phyloP scores from a whole-genome alignment of 345 rosid genomes.

The Citrus unshiu region DNA sequence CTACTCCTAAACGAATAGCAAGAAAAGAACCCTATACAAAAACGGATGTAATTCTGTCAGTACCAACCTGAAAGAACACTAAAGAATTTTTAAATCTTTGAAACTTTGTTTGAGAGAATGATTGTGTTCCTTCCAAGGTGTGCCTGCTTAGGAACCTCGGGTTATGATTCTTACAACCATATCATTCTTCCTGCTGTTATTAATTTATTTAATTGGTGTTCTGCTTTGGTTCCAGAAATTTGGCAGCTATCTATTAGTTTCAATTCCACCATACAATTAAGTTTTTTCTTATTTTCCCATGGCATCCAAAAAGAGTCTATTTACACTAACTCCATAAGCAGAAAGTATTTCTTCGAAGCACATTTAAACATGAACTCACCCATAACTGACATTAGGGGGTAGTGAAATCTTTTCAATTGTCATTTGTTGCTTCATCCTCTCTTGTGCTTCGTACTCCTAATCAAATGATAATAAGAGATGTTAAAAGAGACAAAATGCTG shows the following conservation, averaged over 20 bases:
- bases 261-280: neutral
- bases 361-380: slow-evolving; percentile 37
- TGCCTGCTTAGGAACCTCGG: neutral
- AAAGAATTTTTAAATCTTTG: neutral
- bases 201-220: neutral
- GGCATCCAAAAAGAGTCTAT: neutral
- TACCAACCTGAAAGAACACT: neutral
- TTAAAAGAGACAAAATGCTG: neutral
- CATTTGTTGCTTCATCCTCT: slow-evolving; percentile 66
- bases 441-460: slow-evolving; percentile 81
- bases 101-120: neutral
- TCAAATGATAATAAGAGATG: neutral
- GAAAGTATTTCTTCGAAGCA: neutral
- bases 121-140: neutral
- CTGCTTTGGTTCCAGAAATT: neutral
- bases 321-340: neutral
- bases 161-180: neutral
- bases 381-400: slow-evolving; percentile 62
- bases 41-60: neutral
- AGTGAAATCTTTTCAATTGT: slow-evolving; percentile 57
- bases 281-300: neutral
- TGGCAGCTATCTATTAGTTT: neutral
- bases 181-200: neutral
- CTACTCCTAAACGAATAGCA: no score
- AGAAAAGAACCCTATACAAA: neutral